phyloP scores from a whole-genome alignment of 2,329 filamentous ascomycete species.

The Neoarthrinium moseri region DNA sequence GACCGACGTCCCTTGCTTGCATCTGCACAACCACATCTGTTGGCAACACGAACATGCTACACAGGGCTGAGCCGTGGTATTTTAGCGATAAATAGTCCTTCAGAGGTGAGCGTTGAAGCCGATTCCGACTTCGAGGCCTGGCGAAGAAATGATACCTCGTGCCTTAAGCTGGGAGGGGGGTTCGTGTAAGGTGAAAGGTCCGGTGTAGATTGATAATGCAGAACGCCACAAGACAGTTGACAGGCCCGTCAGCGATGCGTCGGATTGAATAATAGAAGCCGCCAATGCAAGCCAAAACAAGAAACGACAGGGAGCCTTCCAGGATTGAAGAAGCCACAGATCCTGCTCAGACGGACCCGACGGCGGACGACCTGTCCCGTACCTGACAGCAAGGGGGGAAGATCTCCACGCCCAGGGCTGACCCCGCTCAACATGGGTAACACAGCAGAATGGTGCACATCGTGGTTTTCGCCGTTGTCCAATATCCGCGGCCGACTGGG shows the following conservation, averaged over 20 bases:
- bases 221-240: neutral
- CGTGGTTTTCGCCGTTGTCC: conserved; percentile 15
- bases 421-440: conserved; percentile 2
- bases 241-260: neutral
- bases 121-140: neutral
- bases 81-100: neutral
- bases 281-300: neutral
- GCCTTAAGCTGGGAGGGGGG: neutral
- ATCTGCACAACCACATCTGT: neutral
- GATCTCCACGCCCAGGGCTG: neutral
- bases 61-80: neutral
- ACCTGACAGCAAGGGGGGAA: neutral
- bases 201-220: neutral
- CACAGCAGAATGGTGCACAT: neutral
- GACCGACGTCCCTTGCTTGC: conserved; percentile 3
- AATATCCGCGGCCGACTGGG: conserved; percentile 19
- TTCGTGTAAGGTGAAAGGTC: neutral
- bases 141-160: neutral
- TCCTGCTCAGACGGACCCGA: neutral
- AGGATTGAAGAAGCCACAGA: neutral
- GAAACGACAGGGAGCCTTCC: neutral
- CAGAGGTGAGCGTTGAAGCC: neutral
- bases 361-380: neutral
- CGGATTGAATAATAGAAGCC: neutral
- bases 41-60: neutral